Conservation (phyloP, 805 yeast genomes). For the Wickerhamiella shivajii region DNA sequence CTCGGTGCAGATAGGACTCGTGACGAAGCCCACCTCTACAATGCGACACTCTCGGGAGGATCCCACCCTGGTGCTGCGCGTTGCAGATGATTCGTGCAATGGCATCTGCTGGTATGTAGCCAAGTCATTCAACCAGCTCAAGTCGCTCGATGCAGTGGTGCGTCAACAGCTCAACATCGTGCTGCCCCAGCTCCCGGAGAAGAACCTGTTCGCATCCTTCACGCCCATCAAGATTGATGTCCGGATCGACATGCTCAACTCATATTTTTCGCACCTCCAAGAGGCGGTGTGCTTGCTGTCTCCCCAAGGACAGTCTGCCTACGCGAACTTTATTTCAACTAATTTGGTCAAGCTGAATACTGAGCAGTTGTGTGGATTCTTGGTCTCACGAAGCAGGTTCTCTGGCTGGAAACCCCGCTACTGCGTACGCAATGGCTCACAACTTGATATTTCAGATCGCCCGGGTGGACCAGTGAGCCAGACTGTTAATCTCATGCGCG, state of each 20-base stretch:
- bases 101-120: constrained; percentile 65
- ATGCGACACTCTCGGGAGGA: constrained; percentile 30
- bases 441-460: constrained; percentile 2
- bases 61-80: constrained; percentile 45
- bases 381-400: constrained; percentile 6
- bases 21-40: constrained; percentile 1
- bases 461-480: constrained; percentile 6
- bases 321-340: constrained; percentile 4
- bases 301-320: constrained; percentile 4
- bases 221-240: constrained; percentile 52
- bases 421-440: constrained; percentile 8
- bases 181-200: constrained; percentile 53
- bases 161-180: constrained; percentile 29
- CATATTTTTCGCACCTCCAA: constrained; percentile 27
- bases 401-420: constrained; percentile 8
- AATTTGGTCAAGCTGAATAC: constrained; percentile 3
- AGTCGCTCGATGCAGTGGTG: constrained; percentile 44
- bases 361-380: constrained; percentile 2
- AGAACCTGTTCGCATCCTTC: constrained; percentile 37
- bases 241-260: constrained; percentile 40
- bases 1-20: constrained; percentile 3
- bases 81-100: constrained; percentile 43
- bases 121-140: constrained; percentile 47
- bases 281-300: constrained; percentile 2
- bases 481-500: constrained; percentile 2